Conservation (phyloP, 352 stramenopile species). For the Thalassiosira sp. region DNA sequence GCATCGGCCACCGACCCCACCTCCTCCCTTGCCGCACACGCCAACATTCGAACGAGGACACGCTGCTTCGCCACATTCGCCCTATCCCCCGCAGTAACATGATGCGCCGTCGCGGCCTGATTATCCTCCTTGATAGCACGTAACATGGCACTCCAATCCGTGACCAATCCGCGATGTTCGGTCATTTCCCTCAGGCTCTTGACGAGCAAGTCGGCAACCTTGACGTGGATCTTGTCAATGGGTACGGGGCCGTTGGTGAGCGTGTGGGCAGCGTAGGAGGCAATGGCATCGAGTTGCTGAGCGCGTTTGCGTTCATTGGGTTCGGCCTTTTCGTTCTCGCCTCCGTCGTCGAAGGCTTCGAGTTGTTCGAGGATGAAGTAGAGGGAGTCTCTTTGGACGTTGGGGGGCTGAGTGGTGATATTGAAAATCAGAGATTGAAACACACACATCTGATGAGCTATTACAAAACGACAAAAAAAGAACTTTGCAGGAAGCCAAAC, state of each 20-base stretch:
- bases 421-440: constrained; percentile 3
- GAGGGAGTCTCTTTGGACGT: constrained; percentile 64
- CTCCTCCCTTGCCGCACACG: constrained; percentile 59
- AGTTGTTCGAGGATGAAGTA: constrained; percentile 82
- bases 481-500: constrained; percentile 4
- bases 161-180: constrained; percentile 62
- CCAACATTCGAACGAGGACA: constrained; percentile 74
- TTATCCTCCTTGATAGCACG: constrained; percentile 63
- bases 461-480: not conserved
- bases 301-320: constrained; percentile 42
- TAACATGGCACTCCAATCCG: constrained; percentile 72
- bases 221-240: constrained; percentile 66
- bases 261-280: constrained; percentile 60
- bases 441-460: not conserved
- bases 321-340: constrained; percentile 33
- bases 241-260: constrained; percentile 61
- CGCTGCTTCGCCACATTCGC: constrained; percentile 68
- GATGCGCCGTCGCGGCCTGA: constrained; percentile 41
- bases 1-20: constrained; percentile 45
- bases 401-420: constrained; percentile 33
- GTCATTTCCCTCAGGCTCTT: constrained; percentile 66
- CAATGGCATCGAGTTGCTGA: constrained; percentile 62
- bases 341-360: constrained; percentile 76
- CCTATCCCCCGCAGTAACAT: constrained; percentile 36
- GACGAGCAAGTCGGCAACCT: constrained; percentile 67